A percentile compares a stretch with the other conserved stretches of the same genome.
phyloP scores from a whole-genome alignment of 1,284 basidiomycete genomes.

The Tylopilus sp. region DNA sequence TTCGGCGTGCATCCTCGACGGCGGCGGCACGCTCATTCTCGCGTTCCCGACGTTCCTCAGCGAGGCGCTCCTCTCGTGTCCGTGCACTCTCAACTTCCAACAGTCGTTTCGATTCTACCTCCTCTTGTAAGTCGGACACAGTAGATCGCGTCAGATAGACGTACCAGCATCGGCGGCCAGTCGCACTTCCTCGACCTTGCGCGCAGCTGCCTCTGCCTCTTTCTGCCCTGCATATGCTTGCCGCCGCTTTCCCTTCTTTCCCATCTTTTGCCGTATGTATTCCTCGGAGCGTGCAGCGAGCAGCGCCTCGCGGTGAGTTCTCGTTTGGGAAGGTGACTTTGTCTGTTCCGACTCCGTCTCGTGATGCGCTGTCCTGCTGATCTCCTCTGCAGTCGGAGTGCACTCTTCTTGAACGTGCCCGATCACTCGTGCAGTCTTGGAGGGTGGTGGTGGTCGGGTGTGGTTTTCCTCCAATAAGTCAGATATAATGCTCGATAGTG shows the following conservation, averaged over 20 bases:
- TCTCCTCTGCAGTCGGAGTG: neutral
- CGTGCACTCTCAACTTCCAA: constrained; percentile 67
- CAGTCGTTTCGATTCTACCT: constrained; percentile 55
- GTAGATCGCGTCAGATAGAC: constrained; percentile 20
- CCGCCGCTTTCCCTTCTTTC: constrained; percentile 83
- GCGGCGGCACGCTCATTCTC: constrained; percentile 76
- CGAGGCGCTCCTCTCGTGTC: constrained; percentile 64
- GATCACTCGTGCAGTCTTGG: no score
- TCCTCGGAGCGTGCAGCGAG: constrained; percentile 77
- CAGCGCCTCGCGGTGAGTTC: constrained; percentile 68
- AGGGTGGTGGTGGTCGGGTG: neutral
- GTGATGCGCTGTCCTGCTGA: neutral
- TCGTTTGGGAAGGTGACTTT: neutral
- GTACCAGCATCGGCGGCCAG: constrained; percentile 61
- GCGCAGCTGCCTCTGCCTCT: constrained; percentile 50
- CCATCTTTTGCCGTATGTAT: constrained; percentile 82
- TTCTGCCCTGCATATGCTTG: constrained; percentile 64
- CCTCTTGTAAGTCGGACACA: constrained; percentile 27
- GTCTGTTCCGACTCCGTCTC: neutral
- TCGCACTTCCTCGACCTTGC: constrained; percentile 66
- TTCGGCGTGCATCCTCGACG: constrained; percentile 67
- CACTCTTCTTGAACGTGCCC: neutral
- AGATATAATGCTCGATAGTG: neutral
- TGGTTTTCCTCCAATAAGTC: neutral
- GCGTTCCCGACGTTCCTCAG: constrained; percentile 67